These are phyloP conservation scores for Arthrobotrys sphaeroides DNA, from an alignment of 2,329 filamentous ascomycete species.

Conservation along the genomic window DNA sequence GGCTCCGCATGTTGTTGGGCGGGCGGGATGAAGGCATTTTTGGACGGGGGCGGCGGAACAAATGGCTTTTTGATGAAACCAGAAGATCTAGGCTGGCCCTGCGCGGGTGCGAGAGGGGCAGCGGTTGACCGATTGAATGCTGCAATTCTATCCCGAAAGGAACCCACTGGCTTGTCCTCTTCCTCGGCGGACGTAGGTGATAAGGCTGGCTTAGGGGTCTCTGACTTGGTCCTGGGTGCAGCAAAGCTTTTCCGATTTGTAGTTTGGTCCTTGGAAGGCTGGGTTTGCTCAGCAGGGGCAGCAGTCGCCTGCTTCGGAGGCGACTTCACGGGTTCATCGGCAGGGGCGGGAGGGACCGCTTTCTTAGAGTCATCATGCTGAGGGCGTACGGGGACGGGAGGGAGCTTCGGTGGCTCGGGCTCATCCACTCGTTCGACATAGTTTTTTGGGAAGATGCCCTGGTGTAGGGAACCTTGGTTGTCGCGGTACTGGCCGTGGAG, in stretches of 20 bases:
- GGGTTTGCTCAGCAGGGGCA: conserved; percentile 13
- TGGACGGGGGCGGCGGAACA: conserved; percentile 91
- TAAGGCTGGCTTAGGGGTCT: conserved; percentile 35
- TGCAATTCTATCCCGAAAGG: conserved; percentile 94
- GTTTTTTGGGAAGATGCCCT: conserved; percentile 93
- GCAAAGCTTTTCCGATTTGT: conserved; percentile 38
- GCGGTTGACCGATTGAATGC: conserved; percentile 93
- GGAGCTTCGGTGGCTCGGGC: conserved; percentile 45
- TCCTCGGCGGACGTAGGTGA: conserved; percentile 36
- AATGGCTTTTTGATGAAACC: conserved; percentile 96
- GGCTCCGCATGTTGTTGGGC: conserved; percentile 74
- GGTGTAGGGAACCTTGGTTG: conserved; percentile 75
- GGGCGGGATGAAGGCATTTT: conserved; percentile 86
- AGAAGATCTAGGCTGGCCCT: conserved; percentile 72
- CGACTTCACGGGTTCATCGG: conserved; percentile 13
- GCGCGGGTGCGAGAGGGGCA: conserved; percentile 78
- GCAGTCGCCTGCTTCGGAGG: not conserved
- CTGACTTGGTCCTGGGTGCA: conserved; percentile 54
- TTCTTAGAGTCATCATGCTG: conserved; percentile 52
- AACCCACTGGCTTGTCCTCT: conserved; percentile 61
- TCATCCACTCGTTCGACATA: conserved; percentile 76
- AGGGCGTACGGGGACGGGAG: conserved; percentile 54
- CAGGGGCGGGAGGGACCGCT: conserved; percentile 7
- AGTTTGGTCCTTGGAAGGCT: conserved; percentile 4
- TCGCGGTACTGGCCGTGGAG: conserved; percentile 88